Base-by-base conservation (phyloP, 345 rosid species). In the Capsella bursapastoris region DNA sequence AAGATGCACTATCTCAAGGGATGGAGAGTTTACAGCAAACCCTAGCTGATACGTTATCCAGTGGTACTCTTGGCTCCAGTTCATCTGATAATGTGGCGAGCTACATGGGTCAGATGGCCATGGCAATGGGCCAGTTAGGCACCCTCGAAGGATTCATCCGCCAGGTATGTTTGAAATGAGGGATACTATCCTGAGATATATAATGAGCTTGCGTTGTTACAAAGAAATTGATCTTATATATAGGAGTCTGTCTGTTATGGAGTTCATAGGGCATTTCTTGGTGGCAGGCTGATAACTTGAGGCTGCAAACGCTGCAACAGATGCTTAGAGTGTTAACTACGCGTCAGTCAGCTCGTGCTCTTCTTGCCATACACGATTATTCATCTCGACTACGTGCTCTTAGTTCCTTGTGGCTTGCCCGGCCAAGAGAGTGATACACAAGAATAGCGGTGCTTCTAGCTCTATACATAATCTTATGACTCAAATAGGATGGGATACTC, bases 61-160 rank as follows among this genome's bases (percentile, higher is more conserved):
- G 68, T 70, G 96, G 96, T 61, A 74, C 93, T 53, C 86, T 91
- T 64, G 83, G 82, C 64, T 83, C 93, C 13, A 89, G 90, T 38
- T 73, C 96, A 28, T 85, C 93, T 35, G 93, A 88, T 31, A 86
- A 89, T 61, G 96, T 93, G 7, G 98, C 97, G 28, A 93, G 90
- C 81, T 93, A 93, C 72, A 93, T 93, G 98, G 98, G 98, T 74
- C 98, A 90, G 83, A 93, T 93, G 98, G 98, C 97, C 55, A 87
- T 94, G 98, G 98, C 98, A 34, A 93, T 93, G 97, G 98, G 98
- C 64, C 92, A 93, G 82, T 85, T 93, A 45, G 98, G 96, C 35
- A 90, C 93, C 22, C 87, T 93, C 1, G 96, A 93, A 75, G 90
- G 92, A 35, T 93, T 93, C 80, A 86, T 90, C 52, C 84, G 82